phyloP scores from a whole-genome alignment of 164 flowering plant species.

The Akebia trifoliata region DNA sequence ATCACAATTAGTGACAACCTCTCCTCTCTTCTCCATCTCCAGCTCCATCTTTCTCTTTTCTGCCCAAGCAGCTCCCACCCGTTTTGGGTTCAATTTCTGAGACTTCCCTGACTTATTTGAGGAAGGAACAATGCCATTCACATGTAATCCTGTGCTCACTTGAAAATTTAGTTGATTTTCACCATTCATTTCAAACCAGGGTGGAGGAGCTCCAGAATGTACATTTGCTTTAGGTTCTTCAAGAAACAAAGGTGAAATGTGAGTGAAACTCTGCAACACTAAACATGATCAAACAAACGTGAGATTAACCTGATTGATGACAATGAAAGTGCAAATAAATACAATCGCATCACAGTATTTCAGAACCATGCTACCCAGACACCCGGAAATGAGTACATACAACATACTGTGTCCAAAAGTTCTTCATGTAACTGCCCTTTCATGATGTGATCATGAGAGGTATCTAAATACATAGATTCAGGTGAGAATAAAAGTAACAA shows the following conservation, averaged over 20 bases:
- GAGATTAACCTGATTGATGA: neutral
- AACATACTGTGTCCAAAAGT: no score
- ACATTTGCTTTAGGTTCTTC: slow-evolving; percentile 53
- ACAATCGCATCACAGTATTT: neutral
- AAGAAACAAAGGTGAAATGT: slow-evolving; percentile 20
- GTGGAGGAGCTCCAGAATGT: slow-evolving; percentile 91
- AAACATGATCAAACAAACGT: slow-evolving; percentile 8
- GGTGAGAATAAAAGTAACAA: no score
- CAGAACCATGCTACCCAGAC: neutral
- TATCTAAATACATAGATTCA: no score
- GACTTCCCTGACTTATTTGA: slow-evolving; percentile 33
- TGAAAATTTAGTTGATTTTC: slow-evolving; percentile 24
- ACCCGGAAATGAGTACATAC: neutral
- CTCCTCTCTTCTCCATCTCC: slow-evolving; percentile 86
- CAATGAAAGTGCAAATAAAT: slow-evolving; percentile 5
- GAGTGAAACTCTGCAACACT: slow-evolving; percentile 42
- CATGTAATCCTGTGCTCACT: slow-evolving; percentile 8
- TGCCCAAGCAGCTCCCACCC: slow-evolving; percentile 99
- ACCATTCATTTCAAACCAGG: slow-evolving; percentile 61
- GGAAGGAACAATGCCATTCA: slow-evolving; percentile 12
- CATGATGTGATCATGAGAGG: no score
- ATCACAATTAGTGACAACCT: slow-evolving; percentile 40
- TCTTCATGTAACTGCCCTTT: no score
- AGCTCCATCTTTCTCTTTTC: slow-evolving; percentile 79
- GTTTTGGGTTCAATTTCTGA: slow-evolving; percentile 62